Evolutionary conservation across 2,329 filamentous ascomycete species (phyloP).

Genomic region (Ophiocordyceps camponoti-floridani): DNA sequence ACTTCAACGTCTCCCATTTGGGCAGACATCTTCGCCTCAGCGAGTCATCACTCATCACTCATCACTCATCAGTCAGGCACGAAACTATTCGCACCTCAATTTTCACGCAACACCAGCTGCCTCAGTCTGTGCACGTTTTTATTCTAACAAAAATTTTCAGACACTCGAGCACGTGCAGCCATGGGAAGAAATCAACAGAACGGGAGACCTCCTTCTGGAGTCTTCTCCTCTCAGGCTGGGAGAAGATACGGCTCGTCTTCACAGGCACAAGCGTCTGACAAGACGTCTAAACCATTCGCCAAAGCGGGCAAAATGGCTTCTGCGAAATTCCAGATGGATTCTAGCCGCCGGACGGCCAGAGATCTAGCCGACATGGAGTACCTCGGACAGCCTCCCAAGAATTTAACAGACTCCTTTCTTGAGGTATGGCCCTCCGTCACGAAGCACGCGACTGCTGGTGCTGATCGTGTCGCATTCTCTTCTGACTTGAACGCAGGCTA

Average conservation of each 20-base stretch:
- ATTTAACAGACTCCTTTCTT: not conserved
- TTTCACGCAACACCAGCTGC: too few species aligned
- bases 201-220: not conserved
- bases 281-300: not conserved
- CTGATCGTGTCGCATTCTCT: not conserved
- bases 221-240: not conserved
- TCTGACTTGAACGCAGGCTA: conserved; percentile 6
- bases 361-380: not conserved
- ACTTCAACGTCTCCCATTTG: too few species aligned
- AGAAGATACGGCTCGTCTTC: not conserved
- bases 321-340: not conserved
- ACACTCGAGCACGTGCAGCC: not conserved
- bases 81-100: too few species aligned
- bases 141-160: not conserved
- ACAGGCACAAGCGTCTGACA: not conserved
- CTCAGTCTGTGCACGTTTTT: too few species aligned
- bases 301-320: not conserved
- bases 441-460: not conserved
- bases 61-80: too few species aligned
- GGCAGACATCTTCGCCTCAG: too few species aligned
- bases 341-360: not conserved
- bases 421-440: not conserved
- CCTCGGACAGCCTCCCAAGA: not conserved
- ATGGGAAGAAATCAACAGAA: not conserved
- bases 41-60: too few species aligned